Percentiles rank a stretch among this genome's conserved stretches.
Evolutionary conservation across 129 eudicot species (phyloP).

Genomic region (Chrysanthemum lavandulifolium): DNA sequence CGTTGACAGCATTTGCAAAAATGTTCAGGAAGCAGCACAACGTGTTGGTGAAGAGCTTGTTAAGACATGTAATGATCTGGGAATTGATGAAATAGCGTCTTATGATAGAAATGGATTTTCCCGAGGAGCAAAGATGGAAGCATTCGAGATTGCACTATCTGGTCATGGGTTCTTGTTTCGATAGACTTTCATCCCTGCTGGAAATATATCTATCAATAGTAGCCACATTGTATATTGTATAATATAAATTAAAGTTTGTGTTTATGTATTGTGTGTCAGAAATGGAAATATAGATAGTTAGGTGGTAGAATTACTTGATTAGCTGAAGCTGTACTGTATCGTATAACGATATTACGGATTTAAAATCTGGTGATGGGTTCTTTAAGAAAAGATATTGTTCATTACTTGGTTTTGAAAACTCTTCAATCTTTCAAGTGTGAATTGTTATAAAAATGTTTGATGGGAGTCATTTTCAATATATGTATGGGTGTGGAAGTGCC

Average conservation of each 20-base stretch:
- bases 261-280: conserved; percentile 5
- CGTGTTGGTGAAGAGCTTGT: conserved; percentile 91
- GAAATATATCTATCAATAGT: not conserved
- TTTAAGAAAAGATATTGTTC: too few relatives aligned
- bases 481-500: too few relatives aligned
- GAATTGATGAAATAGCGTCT: conserved; percentile 57
- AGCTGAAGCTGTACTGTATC: too few relatives aligned
- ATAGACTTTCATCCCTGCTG: conserved; percentile 21
- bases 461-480: too few relatives aligned
- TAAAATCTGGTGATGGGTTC: too few relatives aligned
- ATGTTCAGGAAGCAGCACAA: conserved; percentile 71
- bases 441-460: too few relatives aligned
- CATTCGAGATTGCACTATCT: conserved; percentile 79
- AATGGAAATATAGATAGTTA: not conserved
- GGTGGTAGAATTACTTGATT: too few relatives aligned
- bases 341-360: too few relatives aligned
- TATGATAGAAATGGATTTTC: conserved; percentile 87
- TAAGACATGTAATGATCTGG: conserved; percentile 61
- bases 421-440: too few relatives aligned
- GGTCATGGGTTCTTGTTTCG: conserved; percentile 72
- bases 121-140: conserved; percentile 70
- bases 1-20: conserved; percentile 8
- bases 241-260: not conserved
- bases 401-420: too few relatives aligned
- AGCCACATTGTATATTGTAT: conserved; percentile 26